Evolutionary conservation across 2,329 filamentous ascomycete species (phyloP).

Genomic region (Eurotiales sp.): DNA sequence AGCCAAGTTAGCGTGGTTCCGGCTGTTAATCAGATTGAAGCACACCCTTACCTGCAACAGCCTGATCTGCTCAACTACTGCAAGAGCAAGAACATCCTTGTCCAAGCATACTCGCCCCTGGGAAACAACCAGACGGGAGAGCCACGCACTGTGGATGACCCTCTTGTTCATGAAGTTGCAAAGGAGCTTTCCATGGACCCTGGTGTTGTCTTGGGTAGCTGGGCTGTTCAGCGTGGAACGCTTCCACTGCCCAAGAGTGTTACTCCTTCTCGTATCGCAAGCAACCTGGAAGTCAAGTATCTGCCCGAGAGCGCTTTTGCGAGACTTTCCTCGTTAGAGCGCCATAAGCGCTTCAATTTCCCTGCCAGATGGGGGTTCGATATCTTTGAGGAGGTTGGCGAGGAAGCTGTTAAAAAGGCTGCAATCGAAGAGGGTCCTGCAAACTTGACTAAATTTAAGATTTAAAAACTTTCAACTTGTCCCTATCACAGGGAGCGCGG

Average conservation of each 20-base stretch:
- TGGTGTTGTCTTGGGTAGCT: conserved; percentile 53
- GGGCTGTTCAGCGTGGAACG: conserved; percentile 53
- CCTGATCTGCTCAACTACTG: conserved; percentile 41
- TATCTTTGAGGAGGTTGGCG: conserved; percentile 34
- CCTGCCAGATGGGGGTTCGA: conserved; percentile 36
- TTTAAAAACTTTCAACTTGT: not conserved
- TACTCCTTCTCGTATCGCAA: conserved; percentile 49
- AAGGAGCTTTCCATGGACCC: conserved; percentile 59
- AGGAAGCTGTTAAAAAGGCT: conserved; percentile 6
- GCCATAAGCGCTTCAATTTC: conserved; percentile 35
- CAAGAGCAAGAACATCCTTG: conserved; percentile 44
- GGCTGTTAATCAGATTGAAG: conserved; percentile 76
- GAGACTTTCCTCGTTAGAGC: conserved; percentile 32
- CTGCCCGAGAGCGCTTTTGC: conserved; percentile 31
- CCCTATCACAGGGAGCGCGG: too few relatives aligned
- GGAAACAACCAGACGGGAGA: conserved; percentile 23
- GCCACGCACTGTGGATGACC: conserved; percentile 48
- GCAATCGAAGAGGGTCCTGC: not conserved
- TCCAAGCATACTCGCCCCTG: conserved; percentile 47
- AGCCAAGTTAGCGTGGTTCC: conserved; percentile 59
- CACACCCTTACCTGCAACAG: conserved; percentile 66
- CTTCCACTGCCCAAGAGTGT: conserved; percentile 56
- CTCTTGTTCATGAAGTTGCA: conserved; percentile 58
- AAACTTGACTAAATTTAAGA: conserved; percentile 1
- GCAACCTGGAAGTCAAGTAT: conserved; percentile 43